Percentiles rank a stretch among this genome's conserved stretches.
Evolutionary conservation across 2,329 filamentous ascomycete species (phyloP).

Genomic region (Cytospora piceicola): DNA sequence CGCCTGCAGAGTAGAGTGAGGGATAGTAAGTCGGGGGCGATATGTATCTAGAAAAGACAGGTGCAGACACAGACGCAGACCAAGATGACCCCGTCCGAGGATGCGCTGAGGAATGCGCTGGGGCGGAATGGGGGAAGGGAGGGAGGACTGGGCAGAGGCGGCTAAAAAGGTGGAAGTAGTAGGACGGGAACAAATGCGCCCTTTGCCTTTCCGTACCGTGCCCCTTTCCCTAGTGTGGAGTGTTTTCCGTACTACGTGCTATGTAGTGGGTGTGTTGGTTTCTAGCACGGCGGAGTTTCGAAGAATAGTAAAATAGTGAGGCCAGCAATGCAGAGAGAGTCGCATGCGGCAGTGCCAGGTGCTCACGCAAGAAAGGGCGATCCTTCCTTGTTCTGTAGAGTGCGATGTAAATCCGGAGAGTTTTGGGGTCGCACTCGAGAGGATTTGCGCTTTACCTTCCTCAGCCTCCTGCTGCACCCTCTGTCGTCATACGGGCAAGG

Average conservation of each 20-base stretch:
- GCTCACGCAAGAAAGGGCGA: neutral
- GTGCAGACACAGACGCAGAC: conserved; percentile 13
- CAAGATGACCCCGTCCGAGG: conserved; percentile 10
- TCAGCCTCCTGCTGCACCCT: conserved; percentile 2
- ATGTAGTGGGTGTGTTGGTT: conserved; percentile 16
- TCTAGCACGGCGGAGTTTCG: conserved; percentile 9
- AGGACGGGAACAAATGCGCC: conserved; percentile 16
- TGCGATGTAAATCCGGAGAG: neutral
- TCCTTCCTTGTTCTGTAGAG: neutral
- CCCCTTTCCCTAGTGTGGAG: conserved; percentile 14
- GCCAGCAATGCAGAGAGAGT: conserved; percentile 9
- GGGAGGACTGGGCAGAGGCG: conserved; percentile 4
- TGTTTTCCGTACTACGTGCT: conserved; percentile 1
- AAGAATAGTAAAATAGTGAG: neutral
- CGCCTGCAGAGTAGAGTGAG: conserved; percentile 19
- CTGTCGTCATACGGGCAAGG: conserved; percentile 3
- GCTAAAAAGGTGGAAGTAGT: neutral
- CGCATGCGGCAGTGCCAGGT: neutral
- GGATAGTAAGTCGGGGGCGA: neutral
- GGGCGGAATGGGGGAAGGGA: conserved; percentile 2
- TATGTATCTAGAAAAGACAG: conserved; percentile 8
- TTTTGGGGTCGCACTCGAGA: neutral
- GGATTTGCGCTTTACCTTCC: conserved; percentile 4
- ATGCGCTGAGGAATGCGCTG: conserved; percentile 1
- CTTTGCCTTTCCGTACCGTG: conserved; percentile 13